Conservation (phyloP, 139 green algal species). For the Picochlorum sp. region DNA sequence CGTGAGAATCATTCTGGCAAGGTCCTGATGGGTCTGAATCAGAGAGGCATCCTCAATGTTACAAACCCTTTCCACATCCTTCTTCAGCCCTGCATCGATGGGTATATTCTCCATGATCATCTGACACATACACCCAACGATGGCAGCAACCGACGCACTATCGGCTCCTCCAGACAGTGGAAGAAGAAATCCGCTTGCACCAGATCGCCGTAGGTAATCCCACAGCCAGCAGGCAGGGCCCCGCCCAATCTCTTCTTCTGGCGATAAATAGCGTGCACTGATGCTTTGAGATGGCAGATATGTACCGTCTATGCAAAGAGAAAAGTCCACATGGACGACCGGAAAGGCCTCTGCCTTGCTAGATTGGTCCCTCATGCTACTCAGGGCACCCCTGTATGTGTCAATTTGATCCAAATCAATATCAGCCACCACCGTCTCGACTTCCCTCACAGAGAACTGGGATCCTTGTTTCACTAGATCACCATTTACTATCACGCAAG, state of each 20-base stretch:
- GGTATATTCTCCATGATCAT: constrained; percentile 49
- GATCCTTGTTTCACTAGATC: constrained; percentile 66
- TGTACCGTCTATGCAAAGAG: neutral
- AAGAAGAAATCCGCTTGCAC: constrained; percentile 82
- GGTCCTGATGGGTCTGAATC: constrained; percentile 39
- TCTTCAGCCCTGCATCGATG: constrained; percentile 56
- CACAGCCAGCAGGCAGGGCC: constrained; percentile 96
- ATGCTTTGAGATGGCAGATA: constrained; percentile 13
- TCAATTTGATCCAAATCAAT: constrained; percentile 91
- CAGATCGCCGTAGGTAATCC: constrained; percentile 83
- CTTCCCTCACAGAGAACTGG: constrained; percentile 67
- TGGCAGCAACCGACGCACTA: constrained; percentile 70
- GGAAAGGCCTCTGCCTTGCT: constrained; percentile 22
- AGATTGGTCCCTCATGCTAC: constrained; percentile 72
- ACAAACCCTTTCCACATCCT: constrained; percentile 60
- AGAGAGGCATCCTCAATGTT: neutral
- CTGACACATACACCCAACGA: constrained; percentile 95
- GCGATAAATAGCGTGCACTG: constrained; percentile 16
- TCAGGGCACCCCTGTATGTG: constrained; percentile 44
- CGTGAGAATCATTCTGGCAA: constrained; percentile 73
- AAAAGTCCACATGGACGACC: constrained; percentile 44
- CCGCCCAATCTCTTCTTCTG: constrained; percentile 89
- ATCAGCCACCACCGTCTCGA: constrained; percentile 75
- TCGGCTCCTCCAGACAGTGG: constrained; percentile 85
- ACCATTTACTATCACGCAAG: constrained; percentile 83